A percentile compares a stretch with the other conserved stretches of the same genome.
These are phyloP conservation scores for Mycosphaerella sp. DNA, from an alignment of 2,329 filamentous ascomycete species.

Conservation along the genomic window DNA sequence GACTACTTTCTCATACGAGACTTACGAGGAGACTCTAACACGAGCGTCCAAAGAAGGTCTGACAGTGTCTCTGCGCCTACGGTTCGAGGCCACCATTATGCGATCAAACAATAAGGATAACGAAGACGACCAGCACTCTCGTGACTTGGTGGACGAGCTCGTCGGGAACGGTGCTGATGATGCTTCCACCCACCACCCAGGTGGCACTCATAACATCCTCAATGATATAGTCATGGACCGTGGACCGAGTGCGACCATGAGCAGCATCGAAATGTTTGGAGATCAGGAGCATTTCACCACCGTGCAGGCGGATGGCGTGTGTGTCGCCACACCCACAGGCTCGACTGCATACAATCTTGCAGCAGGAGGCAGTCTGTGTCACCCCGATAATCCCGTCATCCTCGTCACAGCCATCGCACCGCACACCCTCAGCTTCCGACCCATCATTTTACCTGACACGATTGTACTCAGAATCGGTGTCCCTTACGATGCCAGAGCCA, in stretches of 20 bases:
- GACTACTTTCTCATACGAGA: constrained; percentile 89
- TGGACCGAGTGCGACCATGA: constrained; percentile 92
- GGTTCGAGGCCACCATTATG: constrained; percentile 95
- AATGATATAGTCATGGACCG: constrained; percentile 97
- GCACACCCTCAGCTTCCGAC: constrained; percentile 88
- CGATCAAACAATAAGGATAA: constrained; percentile 54
- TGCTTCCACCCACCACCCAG: constrained; percentile 75
- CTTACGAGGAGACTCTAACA: constrained; percentile 62
- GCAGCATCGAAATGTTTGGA: constrained; percentile 82
- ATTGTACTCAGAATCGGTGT: constrained; percentile 89
- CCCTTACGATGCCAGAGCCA: constrained; percentile 85
- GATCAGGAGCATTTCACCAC: constrained; percentile 95
- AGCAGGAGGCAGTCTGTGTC: constrained; percentile 88
- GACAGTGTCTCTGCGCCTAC: constrained; percentile 75
- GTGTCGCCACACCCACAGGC: constrained; percentile 88
- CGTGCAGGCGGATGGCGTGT: constrained; percentile 85
- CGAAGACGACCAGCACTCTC: constrained; percentile 33
- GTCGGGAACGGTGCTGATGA: constrained; percentile 81
- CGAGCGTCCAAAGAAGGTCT: constrained; percentile 75
- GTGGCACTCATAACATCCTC: constrained; percentile 79
- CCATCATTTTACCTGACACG: constrained; percentile 94
- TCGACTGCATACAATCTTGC: constrained; percentile 95
- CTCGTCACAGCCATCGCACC: constrained; percentile 91
- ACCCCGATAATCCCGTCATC: constrained; percentile 95
- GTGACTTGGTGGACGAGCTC: constrained; percentile 82